Evolutionary conservation across 768 basidiomycete genomes (phyloP), one percentile per base, ranked within the genome.

Genomic region (Tephrocybe sp.): DNA sequence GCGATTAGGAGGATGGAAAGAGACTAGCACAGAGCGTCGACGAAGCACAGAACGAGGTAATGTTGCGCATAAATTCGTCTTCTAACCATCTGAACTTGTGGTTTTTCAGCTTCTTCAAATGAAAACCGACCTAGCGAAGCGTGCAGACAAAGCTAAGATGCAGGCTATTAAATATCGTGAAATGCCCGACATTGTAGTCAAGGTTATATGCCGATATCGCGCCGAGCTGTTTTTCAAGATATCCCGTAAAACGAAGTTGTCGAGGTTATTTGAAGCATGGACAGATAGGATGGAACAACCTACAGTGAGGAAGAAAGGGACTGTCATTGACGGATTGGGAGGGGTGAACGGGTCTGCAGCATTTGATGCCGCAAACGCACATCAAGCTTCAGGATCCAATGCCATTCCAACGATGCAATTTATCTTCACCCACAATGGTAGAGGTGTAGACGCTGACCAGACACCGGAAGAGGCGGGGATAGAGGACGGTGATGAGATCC

Each of bases 201-300:
- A 91, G 65, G 89, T 94, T 57, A 75, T 87, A 44, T 93, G 91
- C 68, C 85, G 87, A 59, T 92, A 92, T 65, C 87, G 92, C 39
- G 89, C 91, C 4, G 91, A 94, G 61, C 77, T 94, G 36, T 92
- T 89, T 73, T 94, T 94, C 81, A 93, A 92, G 68, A 90, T 94
- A 57, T 89, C 89, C 8, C 86, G 92, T 65, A 92, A 92, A 70
- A 91, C 89, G 22, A 92, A 91, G 64, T 74, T 94, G 31, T 83
- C 85, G 49, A 79, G 87, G 49, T 75, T 93, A 49, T 91, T 93
- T 67, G 86, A 83, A 60, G 87, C 90, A 26, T 93, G 91, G 90
- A 90, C 89, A 22, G 88, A 89, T 45, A 78, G 91, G 55, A 94
- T 94, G 92, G 90, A 91, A 64, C 71, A 73, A 55, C 71, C 72